Evolutionary conservation across 352 stramenopile genomes (phyloP).

Genomic region (Pythium periplocum): DNA sequence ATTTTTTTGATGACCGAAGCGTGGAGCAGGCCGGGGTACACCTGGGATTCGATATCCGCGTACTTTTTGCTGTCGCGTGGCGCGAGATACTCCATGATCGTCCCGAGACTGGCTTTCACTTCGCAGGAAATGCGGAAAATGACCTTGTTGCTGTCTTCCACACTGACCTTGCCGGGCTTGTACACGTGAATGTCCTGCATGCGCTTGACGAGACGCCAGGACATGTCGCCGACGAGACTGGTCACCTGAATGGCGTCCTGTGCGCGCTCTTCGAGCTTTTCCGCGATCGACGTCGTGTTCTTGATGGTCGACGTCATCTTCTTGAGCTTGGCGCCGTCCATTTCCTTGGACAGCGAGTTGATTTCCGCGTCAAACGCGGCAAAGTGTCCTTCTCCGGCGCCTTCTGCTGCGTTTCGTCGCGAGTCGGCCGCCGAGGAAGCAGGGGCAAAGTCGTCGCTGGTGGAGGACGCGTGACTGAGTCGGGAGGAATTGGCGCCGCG

Average conservation of each 20-base stretch:
- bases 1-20: slow-evolving; percentile 78
- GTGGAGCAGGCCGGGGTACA: slow-evolving; percentile 76
- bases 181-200: slow-evolving; percentile 83
- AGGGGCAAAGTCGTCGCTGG: slow-evolving; percentile 5
- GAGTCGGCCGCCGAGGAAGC: too few relatives aligned
- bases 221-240: slow-evolving; percentile 48
- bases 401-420: too few relatives aligned
- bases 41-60: slow-evolving; percentile 74
- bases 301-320: slow-evolving; percentile 17
- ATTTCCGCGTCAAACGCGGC: slow-evolving; percentile 6
- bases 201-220: slow-evolving; percentile 67
- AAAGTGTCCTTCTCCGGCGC: slow-evolving; percentile 27
- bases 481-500: not conserved
- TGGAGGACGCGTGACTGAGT: not conserved
- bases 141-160: slow-evolving; percentile 53
- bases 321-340: slow-evolving; percentile 19
- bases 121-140: slow-evolving; percentile 84
- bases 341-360: slow-evolving; percentile 6
- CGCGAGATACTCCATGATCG: slow-evolving; percentile 78
- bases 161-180: slow-evolving; percentile 37
- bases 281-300: slow-evolving; percentile 44
- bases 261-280: slow-evolving; percentile 66
- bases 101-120: slow-evolving; percentile 68
- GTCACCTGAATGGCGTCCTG: slow-evolving; percentile 59
- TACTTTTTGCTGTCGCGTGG: slow-evolving; percentile 67